phyloP scores from a whole-genome alignment of 306 rosid genomes.

The Sindora glabra region DNA sequence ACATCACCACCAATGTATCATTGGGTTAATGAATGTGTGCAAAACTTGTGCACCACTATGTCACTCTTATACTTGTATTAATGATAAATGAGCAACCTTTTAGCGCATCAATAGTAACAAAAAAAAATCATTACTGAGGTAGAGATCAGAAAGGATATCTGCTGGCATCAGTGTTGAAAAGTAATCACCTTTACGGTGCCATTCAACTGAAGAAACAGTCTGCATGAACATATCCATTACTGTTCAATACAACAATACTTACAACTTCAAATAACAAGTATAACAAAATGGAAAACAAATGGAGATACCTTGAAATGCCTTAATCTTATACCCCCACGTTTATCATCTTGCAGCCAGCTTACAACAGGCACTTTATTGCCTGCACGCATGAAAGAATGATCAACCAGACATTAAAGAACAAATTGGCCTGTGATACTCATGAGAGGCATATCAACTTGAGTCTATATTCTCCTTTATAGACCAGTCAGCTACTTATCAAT shows the following conservation, averaged over 20 bases:
- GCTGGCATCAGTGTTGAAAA: constrained; percentile 85
- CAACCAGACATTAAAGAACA: constrained; percentile 15
- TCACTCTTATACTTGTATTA: not conserved
- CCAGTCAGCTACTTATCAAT: constrained; percentile 4
- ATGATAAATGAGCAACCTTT: not conserved
- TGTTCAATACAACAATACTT: constrained; percentile 4
- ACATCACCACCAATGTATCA: not conserved
- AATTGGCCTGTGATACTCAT: not conserved
- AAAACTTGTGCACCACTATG: not conserved
- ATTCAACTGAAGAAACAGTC: constrained; percentile 78
- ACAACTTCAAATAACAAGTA: constrained; percentile 1
- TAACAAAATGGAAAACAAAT: constrained; percentile 14
- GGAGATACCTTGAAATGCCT: constrained; percentile 73
- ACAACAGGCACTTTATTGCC: constrained; percentile 37
- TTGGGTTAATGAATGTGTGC: not conserved
- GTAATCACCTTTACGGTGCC: constrained; percentile 97
- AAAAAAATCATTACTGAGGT: not conserved
- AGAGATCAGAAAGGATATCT: constrained; percentile 63
- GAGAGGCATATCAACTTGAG: not conserved
- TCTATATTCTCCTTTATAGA: not conserved
- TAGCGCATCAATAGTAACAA: not conserved
- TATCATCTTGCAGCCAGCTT: constrained; percentile 76
- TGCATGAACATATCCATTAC: constrained; percentile 31
- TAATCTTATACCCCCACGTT: constrained; percentile 57
- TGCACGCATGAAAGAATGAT: constrained; percentile 1